Percentiles rank a stretch among this genome's conserved stretches.
phyloP scores from a whole-genome alignment of 306 rosid species.

The Quercus gilva region DNA sequence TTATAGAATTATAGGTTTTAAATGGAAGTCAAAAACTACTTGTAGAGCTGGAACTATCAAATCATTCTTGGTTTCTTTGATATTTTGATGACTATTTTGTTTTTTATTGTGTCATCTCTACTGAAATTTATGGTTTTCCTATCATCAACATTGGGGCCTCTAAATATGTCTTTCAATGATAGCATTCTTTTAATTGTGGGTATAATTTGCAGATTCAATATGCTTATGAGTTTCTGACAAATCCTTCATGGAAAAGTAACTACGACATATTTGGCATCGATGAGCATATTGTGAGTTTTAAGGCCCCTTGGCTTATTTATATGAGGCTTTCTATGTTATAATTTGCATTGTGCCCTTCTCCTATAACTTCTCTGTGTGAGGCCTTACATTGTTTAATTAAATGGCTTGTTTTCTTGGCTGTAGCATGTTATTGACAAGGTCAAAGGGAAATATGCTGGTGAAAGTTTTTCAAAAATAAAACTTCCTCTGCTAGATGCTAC shows the following conservation, averaged over 20 bases:
- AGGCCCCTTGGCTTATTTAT: conserved; percentile 11
- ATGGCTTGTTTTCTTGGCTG: conserved; percentile 28
- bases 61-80: not conserved
- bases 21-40: not conserved
- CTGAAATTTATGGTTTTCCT: not conserved
- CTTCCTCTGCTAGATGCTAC: conserved; percentile 60
- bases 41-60: not conserved
- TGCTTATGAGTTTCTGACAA: conserved; percentile 88
- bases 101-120: not conserved
- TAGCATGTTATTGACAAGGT: conserved; percentile 70
- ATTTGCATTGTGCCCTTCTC: not conserved
- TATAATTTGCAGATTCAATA: conserved; percentile 61
- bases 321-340: not conserved
- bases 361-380: not conserved
- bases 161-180: conserved; percentile 4
- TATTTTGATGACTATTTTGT: not conserved
- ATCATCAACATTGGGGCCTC: conserved; percentile 9
- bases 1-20: too few relatives aligned
- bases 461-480: conserved; percentile 43
- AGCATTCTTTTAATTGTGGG: conserved; percentile 2
- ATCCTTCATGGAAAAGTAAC: conserved; percentile 78
- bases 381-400: conserved; percentile 8
- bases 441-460: conserved; percentile 53
- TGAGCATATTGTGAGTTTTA: conserved; percentile 70
- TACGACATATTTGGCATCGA: conserved; percentile 78